A percentile compares a stretch with the other conserved stretches of the same genome.
Conservation (phyloP, 495 filamentous ascomycete genomes). For the Parmelia sp. region DNA sequence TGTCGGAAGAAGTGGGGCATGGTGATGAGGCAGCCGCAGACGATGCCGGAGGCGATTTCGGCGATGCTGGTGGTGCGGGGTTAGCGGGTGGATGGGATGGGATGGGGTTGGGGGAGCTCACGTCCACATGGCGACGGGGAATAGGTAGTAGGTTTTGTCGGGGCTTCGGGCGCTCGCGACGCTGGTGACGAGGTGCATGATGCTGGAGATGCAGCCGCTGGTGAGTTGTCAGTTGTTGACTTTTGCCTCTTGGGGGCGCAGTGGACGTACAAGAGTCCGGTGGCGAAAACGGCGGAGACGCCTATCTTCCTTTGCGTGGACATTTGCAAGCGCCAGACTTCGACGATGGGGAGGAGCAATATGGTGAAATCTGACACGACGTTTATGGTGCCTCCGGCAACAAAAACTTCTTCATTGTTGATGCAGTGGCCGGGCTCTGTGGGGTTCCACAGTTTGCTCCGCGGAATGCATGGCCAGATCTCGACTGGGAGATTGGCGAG, state of each 20-base stretch:
- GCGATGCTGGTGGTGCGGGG: neutral
- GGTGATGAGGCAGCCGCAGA: conserved; percentile 15
- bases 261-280: conserved; percentile 13
- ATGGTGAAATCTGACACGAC: conserved; percentile 31
- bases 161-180: conserved; percentile 5
- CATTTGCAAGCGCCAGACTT: conserved; percentile 26
- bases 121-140: conserved; percentile 15
- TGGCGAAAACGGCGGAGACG: conserved; percentile 4
- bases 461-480: conserved; percentile 13
- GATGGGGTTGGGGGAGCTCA: neutral
- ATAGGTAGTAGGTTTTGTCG: conserved; percentile 15
- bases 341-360: conserved; percentile 28
- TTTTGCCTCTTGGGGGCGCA: neutral
- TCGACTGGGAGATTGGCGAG: conserved; percentile 4
- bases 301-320: conserved; percentile 1
- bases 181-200: conserved; percentile 16
- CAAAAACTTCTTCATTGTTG: conserved; percentile 27
- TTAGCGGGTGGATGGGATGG: neutral
- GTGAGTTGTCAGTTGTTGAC: neutral
- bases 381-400: conserved; percentile 29
- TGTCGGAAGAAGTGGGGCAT: conserved; percentile 11
- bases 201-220: conserved; percentile 18
- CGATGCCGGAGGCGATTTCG: conserved; percentile 14
- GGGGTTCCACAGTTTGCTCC: conserved; percentile 10
- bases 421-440: conserved; percentile 27